Evolutionary conservation across 495 filamentous ascomycete genomes (phyloP).

Genomic region (Articulospora tetracladia): DNA sequence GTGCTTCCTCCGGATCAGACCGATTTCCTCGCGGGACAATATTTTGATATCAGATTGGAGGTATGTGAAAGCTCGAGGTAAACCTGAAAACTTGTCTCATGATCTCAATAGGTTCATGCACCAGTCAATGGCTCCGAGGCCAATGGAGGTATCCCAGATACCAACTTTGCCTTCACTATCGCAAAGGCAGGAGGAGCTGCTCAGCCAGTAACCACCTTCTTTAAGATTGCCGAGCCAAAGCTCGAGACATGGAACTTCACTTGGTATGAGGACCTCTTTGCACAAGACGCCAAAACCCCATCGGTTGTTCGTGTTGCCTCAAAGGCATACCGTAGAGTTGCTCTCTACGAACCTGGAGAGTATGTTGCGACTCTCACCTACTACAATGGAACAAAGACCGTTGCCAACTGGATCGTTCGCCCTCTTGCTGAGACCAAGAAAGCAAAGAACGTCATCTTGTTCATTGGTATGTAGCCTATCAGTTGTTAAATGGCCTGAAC

Average conservation of each 20-base stretch:
- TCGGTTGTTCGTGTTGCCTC: constrained; percentile 67
- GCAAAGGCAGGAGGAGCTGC: constrained; percentile 48
- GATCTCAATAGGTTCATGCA: constrained; percentile 49
- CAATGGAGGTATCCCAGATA: constrained; percentile 53
- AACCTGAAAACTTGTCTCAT: neutral
- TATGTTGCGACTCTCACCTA: constrained; percentile 69
- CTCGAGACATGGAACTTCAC: constrained; percentile 69
- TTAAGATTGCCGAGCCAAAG: constrained; percentile 47
- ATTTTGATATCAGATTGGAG: constrained; percentile 73
- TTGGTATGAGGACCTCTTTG: constrained; percentile 74
- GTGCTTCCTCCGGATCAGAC: constrained; percentile 70
- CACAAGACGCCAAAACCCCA: constrained; percentile 55
- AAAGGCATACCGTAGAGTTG: constrained; percentile 64
- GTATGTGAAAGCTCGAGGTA: neutral
- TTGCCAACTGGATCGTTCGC: constrained; percentile 67
- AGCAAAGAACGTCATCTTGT: constrained; percentile 75
- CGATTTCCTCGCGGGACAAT: constrained; percentile 71
- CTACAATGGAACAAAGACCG: constrained; percentile 59
- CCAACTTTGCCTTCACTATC: constrained; percentile 66
- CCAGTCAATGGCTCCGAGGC: constrained; percentile 73
- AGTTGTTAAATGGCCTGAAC: neutral
- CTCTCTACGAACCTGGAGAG: constrained; percentile 63
- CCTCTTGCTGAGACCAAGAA: constrained; percentile 57
- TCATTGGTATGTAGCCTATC: constrained; percentile 49
- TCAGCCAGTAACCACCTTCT: constrained; percentile 52